Percentiles rank a stretch among this genome's conserved stretches.
phyloP scores from a whole-genome alignment of 2,329 filamentous ascomycete genomes.

The Ceratocystis albifundus region DNA sequence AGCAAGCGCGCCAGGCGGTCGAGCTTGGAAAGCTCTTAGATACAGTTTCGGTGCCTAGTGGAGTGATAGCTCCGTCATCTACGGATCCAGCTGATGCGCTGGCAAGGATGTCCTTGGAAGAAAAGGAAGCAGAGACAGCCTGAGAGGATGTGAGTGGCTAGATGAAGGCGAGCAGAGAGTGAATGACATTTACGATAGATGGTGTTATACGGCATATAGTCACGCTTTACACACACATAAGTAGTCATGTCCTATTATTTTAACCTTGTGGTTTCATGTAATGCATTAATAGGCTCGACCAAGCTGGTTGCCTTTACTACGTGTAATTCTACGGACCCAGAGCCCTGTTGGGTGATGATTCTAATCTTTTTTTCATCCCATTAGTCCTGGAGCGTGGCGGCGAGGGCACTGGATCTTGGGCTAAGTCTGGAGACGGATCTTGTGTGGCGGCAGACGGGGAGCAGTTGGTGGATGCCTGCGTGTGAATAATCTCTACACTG shows the following conservation, averaged over 20 bases:
- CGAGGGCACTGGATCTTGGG: not conserved
- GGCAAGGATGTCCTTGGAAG: conserved; percentile 33
- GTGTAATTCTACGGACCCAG: not conserved
- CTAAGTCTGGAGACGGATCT: not conserved
- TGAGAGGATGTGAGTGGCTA: no score
- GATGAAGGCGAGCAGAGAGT: not conserved
- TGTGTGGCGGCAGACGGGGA: not conserved
- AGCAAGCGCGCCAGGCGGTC: conserved; percentile 36
- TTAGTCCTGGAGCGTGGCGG: not conserved
- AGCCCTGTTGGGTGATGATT: conserved; percentile 11
- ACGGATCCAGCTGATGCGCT: conserved; percentile 26
- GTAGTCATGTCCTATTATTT: no score
- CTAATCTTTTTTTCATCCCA: not conserved
- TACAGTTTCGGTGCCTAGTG: conserved; percentile 25
- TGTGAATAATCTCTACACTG: not conserved
- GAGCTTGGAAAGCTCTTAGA: conserved; percentile 42
- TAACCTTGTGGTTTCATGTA: not conserved
- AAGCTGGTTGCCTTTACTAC: not conserved
- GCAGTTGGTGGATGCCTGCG: not conserved
- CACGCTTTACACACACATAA: not conserved
- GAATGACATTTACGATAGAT: not conserved
- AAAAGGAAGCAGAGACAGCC: conserved; percentile 23
- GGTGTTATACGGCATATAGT: not conserved
- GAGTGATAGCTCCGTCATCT: conserved; percentile 16
- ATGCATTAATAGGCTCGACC: not conserved